Base-by-base conservation (phyloP, 176 grass and related monocot species). In the Oryza rufipogon region DNA sequence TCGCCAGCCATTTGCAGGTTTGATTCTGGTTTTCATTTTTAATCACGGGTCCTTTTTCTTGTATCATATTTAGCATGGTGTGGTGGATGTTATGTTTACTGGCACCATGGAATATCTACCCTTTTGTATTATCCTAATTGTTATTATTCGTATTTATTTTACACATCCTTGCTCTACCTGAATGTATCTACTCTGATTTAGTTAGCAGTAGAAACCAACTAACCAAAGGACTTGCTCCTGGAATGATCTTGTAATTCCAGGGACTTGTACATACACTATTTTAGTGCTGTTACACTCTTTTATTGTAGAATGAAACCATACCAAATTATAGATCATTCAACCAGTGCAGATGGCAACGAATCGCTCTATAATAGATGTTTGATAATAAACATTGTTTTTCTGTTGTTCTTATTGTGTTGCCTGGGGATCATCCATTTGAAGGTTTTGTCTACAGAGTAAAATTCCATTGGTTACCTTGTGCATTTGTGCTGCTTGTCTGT, bases 1-100 rank as follows among this genome's bases (percentile, higher is more conserved):
- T 99, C 64, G 97, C 97, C 38, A 99, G 97, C 79, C 97, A 99
- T 94, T 89, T 99, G 72, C 97, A 99, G 97, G 97, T 99, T 88
- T 86, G 66, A 64, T 86, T 88, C 47, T 70, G 15, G 69, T 75
- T 68, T 90, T 87, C 19, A 20, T 20, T 58, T 58, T 20, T 36
- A 33, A 70, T 78, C 1, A 9, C 71, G 44, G 49, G 22, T 73
- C 16, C 11, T 3, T 67, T 61, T 64, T 80, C 9, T 52, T 73
- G 60, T 87, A 80, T 45, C 71, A 86, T 42, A 64, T 52, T 69
- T 8, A 83, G 65, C 22, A 70, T 80, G 36, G 44, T 70, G 25
- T 52, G 54, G 58, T 25, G 28, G 4, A 85, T 39, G 25, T 30
- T 45, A 56, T 85, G 47, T n/a, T 56, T 70, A 54, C 66, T 39